These are phyloP conservation scores for Cinchona pubescens DNA, from an alignment of 257 asterid genomes.

Conservation along the genomic window DNA sequence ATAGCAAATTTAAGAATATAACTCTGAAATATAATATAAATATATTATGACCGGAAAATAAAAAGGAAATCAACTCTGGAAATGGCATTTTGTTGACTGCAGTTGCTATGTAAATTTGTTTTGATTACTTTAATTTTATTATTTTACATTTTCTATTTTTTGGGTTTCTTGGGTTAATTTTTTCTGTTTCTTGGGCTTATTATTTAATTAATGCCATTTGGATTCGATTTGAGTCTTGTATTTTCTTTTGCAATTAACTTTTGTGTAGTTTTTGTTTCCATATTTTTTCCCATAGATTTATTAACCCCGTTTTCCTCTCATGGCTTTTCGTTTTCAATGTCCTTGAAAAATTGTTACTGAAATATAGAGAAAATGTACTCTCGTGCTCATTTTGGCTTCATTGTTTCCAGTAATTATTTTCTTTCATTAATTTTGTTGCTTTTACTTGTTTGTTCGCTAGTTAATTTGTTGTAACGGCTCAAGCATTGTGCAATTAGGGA, in stretches of 20 bases:
- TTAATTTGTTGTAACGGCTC: not conserved
- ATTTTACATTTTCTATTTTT: not conserved
- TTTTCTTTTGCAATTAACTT: constrained; percentile 20
- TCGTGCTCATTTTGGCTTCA: not conserved
- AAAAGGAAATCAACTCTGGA: constrained; percentile 2
- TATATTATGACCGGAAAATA: not conserved
- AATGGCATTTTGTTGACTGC: constrained; percentile 10
- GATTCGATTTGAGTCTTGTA: constrained; percentile 8
- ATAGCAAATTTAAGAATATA: constrained; percentile 20
- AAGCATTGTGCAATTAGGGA: not conserved
- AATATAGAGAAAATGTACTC: constrained; percentile 16
- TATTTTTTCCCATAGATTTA: constrained; percentile 2
- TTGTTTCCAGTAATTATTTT: not conserved
- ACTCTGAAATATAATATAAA: constrained; percentile 14
- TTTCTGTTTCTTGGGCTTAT: not conserved
- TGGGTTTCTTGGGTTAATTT: not conserved
- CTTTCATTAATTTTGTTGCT: not conserved
- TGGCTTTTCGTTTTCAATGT: constrained; percentile 20
- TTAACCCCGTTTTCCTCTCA: constrained; percentile 2
- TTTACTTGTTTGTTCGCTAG: not conserved
- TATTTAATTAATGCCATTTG: not conserved
- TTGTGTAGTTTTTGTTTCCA: constrained; percentile 3
- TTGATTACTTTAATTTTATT: not conserved
- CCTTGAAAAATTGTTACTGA: constrained; percentile 10
- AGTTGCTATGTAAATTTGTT: constrained; percentile 21